phyloP scores from a whole-genome alignment of 106 monocot genomes.

The Dioscorea alata region DNA sequence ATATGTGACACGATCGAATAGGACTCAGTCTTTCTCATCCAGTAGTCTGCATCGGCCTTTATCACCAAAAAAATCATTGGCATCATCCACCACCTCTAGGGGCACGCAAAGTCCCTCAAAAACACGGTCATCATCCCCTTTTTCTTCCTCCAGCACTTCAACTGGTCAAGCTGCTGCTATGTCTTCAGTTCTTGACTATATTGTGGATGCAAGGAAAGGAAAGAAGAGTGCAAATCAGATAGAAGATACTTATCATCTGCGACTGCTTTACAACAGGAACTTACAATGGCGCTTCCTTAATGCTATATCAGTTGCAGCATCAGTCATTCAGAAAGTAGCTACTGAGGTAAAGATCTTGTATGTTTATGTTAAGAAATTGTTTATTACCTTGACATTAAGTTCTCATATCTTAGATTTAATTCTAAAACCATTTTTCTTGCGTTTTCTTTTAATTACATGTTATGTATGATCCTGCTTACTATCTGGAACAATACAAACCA shows the following conservation, averaged over 20 bases:
- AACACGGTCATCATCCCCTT: slow-evolving; percentile 37
- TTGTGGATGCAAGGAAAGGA: slow-evolving; percentile 39
- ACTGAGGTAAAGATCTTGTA: slow-evolving; percentile 46
- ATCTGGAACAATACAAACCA: no score
- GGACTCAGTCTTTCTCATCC: slow-evolving; percentile 29
- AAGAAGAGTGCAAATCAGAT: slow-evolving; percentile 43
- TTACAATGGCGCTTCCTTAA: slow-evolving; percentile 84
- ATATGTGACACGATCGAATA: slow-evolving; percentile 23
- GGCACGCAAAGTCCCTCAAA: slow-evolving; percentile 21
- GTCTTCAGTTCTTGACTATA: slow-evolving; percentile 45
- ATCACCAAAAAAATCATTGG: slow-evolving; percentile 38
- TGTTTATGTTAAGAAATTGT: neutral
- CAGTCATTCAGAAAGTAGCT: slow-evolving; percentile 40
- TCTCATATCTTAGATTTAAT: neutral
- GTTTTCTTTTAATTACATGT: no score
- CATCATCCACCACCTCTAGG: slow-evolving; percentile 4
- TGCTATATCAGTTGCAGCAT: slow-evolving; percentile 44
- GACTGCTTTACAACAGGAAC: slow-evolving; percentile 50
- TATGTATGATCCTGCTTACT: no score
- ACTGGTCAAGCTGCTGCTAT: slow-evolving; percentile 14
- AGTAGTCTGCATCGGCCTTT: slow-evolving; percentile 26
- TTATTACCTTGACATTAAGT: neutral
- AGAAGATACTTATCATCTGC: slow-evolving; percentile 69
- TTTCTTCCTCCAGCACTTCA: slow-evolving; percentile 14
- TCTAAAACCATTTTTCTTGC: neutral